Conservation (phyloP, 2,329 filamentous ascomycete species). For the Venturia oleaginea region DNA sequence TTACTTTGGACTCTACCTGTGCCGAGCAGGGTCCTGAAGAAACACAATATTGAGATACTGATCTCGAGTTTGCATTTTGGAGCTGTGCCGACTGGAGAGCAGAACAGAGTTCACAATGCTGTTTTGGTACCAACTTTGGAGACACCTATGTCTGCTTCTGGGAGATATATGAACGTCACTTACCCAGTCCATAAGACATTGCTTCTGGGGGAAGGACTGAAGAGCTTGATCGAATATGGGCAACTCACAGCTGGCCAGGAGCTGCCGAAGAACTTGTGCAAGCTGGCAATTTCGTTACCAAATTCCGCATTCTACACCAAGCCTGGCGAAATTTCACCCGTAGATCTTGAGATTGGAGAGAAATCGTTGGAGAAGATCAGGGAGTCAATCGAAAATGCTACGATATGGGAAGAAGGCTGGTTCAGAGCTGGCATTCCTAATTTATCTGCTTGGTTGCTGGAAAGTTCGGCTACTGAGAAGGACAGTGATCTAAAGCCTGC, state of each 20-base stretch:
- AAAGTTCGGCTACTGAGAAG: conserved; percentile 13
- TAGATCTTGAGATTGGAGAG: conserved; percentile 55
- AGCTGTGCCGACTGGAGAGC: conserved; percentile 22
- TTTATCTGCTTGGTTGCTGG: conserved; percentile 55
- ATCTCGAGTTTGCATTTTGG: conserved; percentile 43
- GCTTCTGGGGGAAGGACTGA: conserved; percentile 62
- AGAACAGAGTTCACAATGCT: conserved; percentile 44
- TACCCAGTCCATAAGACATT: conserved; percentile 80
- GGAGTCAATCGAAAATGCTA: conserved; percentile 45
- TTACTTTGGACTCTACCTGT: conserved; percentile 53
- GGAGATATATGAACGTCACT: conserved; percentile 56
- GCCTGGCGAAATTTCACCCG: conserved; percentile 20
- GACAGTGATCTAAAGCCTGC: conserved; percentile 51
- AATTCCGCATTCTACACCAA: not conserved
- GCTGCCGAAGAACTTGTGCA: conserved; percentile 36
- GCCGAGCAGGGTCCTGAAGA: conserved; percentile 53
- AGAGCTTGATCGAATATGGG: conserved; percentile 51
- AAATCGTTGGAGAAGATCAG: conserved; percentile 60
- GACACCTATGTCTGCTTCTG: conserved; percentile 55
- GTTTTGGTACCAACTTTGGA: conserved; percentile 68
- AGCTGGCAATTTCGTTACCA: conserved; percentile 50
- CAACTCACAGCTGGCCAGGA: conserved; percentile 30
- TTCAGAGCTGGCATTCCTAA: conserved; percentile 59
- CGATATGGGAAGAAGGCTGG: conserved; percentile 45
- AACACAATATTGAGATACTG: conserved; percentile 55